Evolutionary conservation across 306 rosid genomes (phyloP), one percentile per base, ranked within the genome.

Genomic region (Quercus aquifolioides): DNA sequence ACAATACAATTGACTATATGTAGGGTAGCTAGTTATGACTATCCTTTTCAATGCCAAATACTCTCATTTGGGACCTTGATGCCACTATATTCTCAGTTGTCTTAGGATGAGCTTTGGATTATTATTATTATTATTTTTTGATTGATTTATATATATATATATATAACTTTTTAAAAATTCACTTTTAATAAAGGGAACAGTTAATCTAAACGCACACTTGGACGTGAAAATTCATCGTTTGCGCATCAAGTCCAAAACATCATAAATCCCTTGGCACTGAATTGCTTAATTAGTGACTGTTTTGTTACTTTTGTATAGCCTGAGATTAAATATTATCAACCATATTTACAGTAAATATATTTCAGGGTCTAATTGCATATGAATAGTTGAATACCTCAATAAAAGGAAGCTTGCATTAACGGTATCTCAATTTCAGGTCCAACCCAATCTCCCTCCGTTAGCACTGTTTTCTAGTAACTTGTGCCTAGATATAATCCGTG

Each of bases 401-500:
- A 41, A 41, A 67, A 65, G 35, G 23, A 18, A 35, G n/a, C 13
- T 69, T 59, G 4, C 4, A n/a, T 55, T 41, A 0, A 8, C 4
- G 31, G 30, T 64, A 31, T 62, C 80, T 74, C 77, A 84, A 68
- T 79, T 52, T 18, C 76, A 79, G 81, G 43, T 13, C 19, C 55
- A 63, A 67, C 68, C 73, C 33, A n/a, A 25, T 25, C 31, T 35
- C 76, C 30, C 54, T 6, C 4, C 5, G n/a, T 38, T 73, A 60
- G 58, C 59, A 35, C 68, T 26, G 56, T 78, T 76, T 72, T 79
- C 63, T 86, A 31, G 87, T 84, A 73, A 87, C 75, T 87, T 80
- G 93, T 84, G 86, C 91, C 74, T 30, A 4, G 49, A 38, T 4
- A 30, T 68, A 43, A 10, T 0, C 17, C 54, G 17, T 21, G 10